Percentiles rank a stretch among this genome's conserved stretches.
Evolutionary conservation across 1,284 basidiomycete species (phyloP).

Genomic region (Neolentinus lepideus): DNA sequence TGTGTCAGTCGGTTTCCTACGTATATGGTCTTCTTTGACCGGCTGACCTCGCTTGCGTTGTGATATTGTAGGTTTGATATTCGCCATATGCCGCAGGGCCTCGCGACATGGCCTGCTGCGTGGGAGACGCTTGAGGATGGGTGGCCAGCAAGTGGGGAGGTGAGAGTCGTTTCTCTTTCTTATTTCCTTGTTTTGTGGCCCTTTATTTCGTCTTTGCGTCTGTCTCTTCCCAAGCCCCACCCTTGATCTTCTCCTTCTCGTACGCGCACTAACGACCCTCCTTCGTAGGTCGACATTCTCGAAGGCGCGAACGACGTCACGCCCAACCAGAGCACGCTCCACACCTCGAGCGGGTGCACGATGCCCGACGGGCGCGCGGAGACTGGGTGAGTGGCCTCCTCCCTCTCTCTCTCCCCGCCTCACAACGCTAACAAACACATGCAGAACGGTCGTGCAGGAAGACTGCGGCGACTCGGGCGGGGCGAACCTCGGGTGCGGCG

Average conservation of each 20-base stretch:
- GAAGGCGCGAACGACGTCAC: constrained; percentile 58
- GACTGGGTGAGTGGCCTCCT: constrained; percentile 42
- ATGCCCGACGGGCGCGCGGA: constrained; percentile 44
- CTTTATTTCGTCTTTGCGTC: constrained; percentile 18
- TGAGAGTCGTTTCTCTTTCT: too few species aligned
- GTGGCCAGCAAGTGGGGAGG: constrained; percentile 24
- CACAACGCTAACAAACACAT: background rate
- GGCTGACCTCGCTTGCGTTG: background rate
- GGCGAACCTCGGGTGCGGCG: constrained; percentile 62
- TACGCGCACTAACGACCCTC: constrained; percentile 39
- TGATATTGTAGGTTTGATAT: constrained; percentile 37
- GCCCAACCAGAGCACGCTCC: constrained; percentile 55
- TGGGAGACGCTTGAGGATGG: constrained; percentile 26
- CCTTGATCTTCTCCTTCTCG: background rate
- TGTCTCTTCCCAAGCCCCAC: too few species aligned
- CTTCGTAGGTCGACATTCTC: constrained; percentile 65
- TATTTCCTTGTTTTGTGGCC: too few species aligned
- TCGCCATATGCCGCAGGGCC: constrained; percentile 54
- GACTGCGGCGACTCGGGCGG: constrained; percentile 43
- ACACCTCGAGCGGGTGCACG: constrained; percentile 54
- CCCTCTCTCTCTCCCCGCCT: background rate
- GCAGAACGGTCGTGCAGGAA: constrained; percentile 27
- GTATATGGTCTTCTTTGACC: too few species aligned
- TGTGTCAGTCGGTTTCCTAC: constrained; percentile 35
- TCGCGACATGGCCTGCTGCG: constrained; percentile 38